Percentiles rank a stretch among this genome's conserved stretches.
phyloP scores from a whole-genome alignment of 805 yeast species.

The Kockiozyma suomiensis region DNA sequence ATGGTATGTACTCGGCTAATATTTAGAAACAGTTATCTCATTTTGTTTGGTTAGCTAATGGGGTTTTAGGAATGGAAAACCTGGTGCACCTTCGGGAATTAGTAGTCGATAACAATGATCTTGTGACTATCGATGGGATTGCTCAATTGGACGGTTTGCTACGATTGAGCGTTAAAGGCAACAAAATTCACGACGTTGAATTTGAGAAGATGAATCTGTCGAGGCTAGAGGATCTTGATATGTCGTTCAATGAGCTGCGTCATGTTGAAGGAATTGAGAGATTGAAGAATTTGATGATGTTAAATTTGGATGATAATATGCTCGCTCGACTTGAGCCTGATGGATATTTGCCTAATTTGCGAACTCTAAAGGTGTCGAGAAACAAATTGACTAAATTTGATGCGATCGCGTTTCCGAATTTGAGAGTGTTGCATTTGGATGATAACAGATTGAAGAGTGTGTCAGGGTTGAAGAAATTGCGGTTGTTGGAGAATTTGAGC shows the following conservation, averaged over 20 bases:
- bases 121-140: constrained; percentile 46
- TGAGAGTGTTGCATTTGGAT: constrained; percentile 34
- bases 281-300: constrained; percentile 43
- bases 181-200: constrained; percentile 35
- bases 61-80: constrained; percentile 36
- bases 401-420: constrained; percentile 32
- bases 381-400: constrained; percentile 37
- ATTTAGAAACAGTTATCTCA: background rate
- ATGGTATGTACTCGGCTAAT: constrained; percentile 32
- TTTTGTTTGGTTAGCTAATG: constrained; percentile 6
- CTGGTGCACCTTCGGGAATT: constrained; percentile 50
- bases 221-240: constrained; percentile 36
- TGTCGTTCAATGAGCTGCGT: constrained; percentile 36
- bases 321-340: constrained; percentile 22
- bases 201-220: constrained; percentile 34
- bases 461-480: constrained; percentile 43
- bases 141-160: constrained; percentile 44
- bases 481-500: constrained; percentile 48
- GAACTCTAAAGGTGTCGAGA: constrained; percentile 49
- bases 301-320: constrained; percentile 43
- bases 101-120: constrained; percentile 48
- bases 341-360: constrained; percentile 42
- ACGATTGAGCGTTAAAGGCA: constrained; percentile 36
- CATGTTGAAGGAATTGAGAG: constrained; percentile 37
- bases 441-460: constrained; percentile 39